phyloP scores from a whole-genome alignment of 768 basidiomycete species.

The Calocybe gangraenosa region DNA sequence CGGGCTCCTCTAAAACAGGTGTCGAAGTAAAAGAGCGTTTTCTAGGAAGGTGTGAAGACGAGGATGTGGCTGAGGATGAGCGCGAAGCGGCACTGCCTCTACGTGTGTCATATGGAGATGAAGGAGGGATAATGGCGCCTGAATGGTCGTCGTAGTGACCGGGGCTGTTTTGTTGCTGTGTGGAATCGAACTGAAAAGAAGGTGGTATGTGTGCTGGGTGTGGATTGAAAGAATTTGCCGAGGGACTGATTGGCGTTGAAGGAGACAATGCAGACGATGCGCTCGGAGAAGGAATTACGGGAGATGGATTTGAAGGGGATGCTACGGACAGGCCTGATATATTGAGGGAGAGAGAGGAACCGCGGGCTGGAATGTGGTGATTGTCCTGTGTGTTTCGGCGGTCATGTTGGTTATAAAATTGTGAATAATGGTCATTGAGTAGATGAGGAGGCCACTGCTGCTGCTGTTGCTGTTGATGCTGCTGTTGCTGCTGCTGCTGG shows the following conservation, averaged over 20 bases:
- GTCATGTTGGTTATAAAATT: neutral
- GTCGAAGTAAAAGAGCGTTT: constrained; percentile 64
- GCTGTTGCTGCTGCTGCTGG: constrained; percentile 13
- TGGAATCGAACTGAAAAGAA: constrained; percentile 50
- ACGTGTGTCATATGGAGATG: constrained; percentile 26
- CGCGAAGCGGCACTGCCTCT: constrained; percentile 24
- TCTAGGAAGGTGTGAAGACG: constrained; percentile 57
- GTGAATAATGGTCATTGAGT: constrained; percentile 9
- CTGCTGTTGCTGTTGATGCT: constrained; percentile 13
- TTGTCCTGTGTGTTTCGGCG: constrained; percentile 16
- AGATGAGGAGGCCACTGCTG: constrained; percentile 16
- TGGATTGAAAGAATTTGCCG: constrained; percentile 34
- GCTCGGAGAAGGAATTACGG: constrained; percentile 47
- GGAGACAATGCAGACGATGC: constrained; percentile 39
- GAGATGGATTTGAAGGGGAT: constrained; percentile 63
- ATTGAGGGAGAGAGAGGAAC: constrained; percentile 58
- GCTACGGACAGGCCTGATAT: constrained; percentile 62
- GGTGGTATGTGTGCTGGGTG: constrained; percentile 38
- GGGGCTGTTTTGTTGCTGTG: constrained; percentile 26
- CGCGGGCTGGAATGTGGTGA: constrained; percentile 13
- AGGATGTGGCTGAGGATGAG: constrained; percentile 48
- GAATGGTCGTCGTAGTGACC: constrained; percentile 25
- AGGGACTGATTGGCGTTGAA: constrained; percentile 60
- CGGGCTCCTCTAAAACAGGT: constrained; percentile 35
- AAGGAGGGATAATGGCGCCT: constrained; percentile 11